phyloP scores from a whole-genome alignment of 345 rosid genomes.

The Lepidium aucheri region DNA sequence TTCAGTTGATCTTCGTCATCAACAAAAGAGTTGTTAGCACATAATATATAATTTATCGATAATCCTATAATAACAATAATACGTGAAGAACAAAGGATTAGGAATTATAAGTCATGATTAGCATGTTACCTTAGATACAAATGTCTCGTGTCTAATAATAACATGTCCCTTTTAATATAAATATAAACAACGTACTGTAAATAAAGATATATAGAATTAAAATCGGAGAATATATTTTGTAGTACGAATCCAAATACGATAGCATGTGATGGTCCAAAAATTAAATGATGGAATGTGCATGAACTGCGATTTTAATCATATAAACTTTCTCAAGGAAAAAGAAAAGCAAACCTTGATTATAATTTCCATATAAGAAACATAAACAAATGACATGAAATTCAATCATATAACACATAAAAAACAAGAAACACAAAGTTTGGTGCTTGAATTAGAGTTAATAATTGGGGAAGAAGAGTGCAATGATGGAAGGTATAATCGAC shows the following conservation, averaged over 20 bases:
- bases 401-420: conserved; percentile 15
- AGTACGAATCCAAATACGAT: conserved; percentile 13
- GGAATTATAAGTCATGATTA: conserved; percentile 31
- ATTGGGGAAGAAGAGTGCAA: conserved; percentile 4
- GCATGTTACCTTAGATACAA: conserved; percentile 46
- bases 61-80: conserved; percentile 6
- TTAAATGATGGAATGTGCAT: conserved; percentile 15
- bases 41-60: not conserved
- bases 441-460: not conserved
- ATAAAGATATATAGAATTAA: not conserved
- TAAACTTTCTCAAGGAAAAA: not conserved
- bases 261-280: conserved; percentile 28
- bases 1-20: no score
- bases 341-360: not conserved
- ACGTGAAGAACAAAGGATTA: conserved; percentile 21
- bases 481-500: conserved; percentile 20
- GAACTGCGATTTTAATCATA: conserved; percentile 21
- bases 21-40: no score
- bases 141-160: conserved; percentile 9
- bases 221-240: conserved; percentile 14
- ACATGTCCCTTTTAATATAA: not conserved
- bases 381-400: not conserved
- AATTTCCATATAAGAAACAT: not conserved
- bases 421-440: conserved; percentile 16
- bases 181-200: not conserved